Conservation (phyloP, 176 grass and related monocot species). For the Cocos nucifera region DNA sequence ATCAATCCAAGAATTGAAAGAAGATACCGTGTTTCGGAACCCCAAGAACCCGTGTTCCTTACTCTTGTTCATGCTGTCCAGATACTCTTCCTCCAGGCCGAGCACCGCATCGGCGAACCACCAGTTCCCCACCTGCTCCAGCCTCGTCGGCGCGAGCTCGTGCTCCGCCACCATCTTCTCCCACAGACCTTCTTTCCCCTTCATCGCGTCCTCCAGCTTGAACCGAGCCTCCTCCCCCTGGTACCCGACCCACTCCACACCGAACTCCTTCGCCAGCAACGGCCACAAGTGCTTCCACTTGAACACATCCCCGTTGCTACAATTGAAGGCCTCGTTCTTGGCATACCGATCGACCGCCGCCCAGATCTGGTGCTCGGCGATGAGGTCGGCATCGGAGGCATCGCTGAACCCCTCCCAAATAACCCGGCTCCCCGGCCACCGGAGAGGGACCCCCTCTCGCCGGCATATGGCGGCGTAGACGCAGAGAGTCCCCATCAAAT, state of each 20-base stretch:
- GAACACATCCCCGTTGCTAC: constrained; percentile 75
- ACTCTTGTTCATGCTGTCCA: constrained; percentile 90
- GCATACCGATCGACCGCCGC: constrained; percentile 66
- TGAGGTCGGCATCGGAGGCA: constrained; percentile 64
- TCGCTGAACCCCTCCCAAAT: constrained; percentile 62
- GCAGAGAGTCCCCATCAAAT: constrained; percentile 61
- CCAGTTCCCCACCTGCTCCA: constrained; percentile 63
- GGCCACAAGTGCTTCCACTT: constrained; percentile 86
- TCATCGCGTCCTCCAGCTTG: constrained; percentile 49
- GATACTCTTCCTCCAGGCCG: constrained; percentile 13
- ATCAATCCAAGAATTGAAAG: constrained; percentile 70
- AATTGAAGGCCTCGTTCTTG: constrained; percentile 78
- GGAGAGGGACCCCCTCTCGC: constrained; percentile 43
- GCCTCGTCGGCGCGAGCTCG: constrained; percentile 30
- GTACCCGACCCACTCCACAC: constrained; percentile 51
- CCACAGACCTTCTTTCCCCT: constrained; percentile 54
- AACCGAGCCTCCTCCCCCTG: constrained; percentile 55
- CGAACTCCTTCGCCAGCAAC: constrained; percentile 56
- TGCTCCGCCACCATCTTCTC: constrained; percentile 53
- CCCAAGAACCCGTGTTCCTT: constrained; percentile 92
- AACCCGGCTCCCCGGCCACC: constrained; percentile 37
- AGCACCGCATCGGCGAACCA: constrained; percentile 39
- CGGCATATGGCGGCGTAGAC: constrained; percentile 76
- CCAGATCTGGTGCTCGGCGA: constrained; percentile 92
- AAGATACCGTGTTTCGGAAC: constrained; percentile 57